Evolutionary conservation across 1,284 basidiomycete species (phyloP), one percentile per base, ranked within the genome.

Genomic region (Apiotrichum mycotoxinovorans): DNA sequence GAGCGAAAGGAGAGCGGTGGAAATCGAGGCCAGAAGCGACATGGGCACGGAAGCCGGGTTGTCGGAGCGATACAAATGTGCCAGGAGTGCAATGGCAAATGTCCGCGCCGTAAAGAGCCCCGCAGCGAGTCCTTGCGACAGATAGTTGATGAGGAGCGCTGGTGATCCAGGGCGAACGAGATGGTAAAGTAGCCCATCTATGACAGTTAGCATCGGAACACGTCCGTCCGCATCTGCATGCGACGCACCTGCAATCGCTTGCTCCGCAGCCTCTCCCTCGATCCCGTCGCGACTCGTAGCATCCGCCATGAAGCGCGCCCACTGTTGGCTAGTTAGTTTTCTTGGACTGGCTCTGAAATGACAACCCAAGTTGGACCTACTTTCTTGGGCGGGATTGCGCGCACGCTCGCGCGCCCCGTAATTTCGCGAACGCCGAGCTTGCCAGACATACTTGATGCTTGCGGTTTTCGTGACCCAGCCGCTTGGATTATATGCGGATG

Each of bases 101-200:
- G 62, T 55, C 9, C 60, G 64, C 9, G 70, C 55, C 0, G 68
- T 61, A 17, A 72, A 25, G 11, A 70, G 18, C 0, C 41, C 42
- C 9, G 44, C 23, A 0, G 58, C 26, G 8, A 75, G 62, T 1
- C 55, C 58, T 25, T 68, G 56, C 9, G 67, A 48, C 26, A 75
- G 67, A 54, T 75, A 75, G 3, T 43, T 46, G 20, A 69, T 53
- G 15, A 69, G 54, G 17, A 72, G 49, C 9, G 69, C 64, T 0
- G 70, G 67, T 12, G 71, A 63, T 3, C 49, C 47, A 10, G 69
- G 58, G 3, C 52, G 41, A 0, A 66, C 49, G 8, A 73, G 55
- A 33, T 57, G 60, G 12, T 56, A 51, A 4, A 74, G 54, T 12
- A 74, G 52, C 2, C 63, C 65, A 34, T 58, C 71, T 71, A 43